Percentiles rank a stretch among this genome's conserved stretches.
Evolutionary conservation across 2,329 filamentous ascomycete species (phyloP).

Genomic region (Colletotrichum shisoi): DNA sequence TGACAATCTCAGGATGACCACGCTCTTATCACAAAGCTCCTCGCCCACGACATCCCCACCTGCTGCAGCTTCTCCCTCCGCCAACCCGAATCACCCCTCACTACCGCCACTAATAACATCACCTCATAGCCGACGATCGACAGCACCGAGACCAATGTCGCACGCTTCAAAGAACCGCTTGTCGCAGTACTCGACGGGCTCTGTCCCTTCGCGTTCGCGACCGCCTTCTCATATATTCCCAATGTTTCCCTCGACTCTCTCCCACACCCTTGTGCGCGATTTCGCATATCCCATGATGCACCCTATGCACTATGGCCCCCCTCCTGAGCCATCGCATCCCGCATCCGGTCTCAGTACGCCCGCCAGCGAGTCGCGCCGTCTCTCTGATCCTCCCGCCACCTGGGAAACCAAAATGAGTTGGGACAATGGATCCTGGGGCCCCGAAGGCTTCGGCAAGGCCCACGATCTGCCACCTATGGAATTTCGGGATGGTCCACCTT

Average conservation of each 20-base stretch:
- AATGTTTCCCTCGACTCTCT: conserved; percentile 81
- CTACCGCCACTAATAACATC: conserved; percentile 67
- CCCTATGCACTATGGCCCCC: conserved; percentile 93
- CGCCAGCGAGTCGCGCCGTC: conserved; percentile 76
- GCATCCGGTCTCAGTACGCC: conserved; percentile 85
- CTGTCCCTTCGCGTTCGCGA: conserved; percentile 74
- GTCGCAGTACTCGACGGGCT: conserved; percentile 82
- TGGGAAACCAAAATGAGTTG: conserved; percentile 76
- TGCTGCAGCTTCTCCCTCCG: conserved; percentile 54
- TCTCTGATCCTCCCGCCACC: conserved; percentile 81
- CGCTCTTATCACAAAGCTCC: conserved; percentile 66
- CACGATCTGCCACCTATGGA: conserved; percentile 79
- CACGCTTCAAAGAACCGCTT: conserved; percentile 82
- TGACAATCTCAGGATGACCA: conserved; percentile 51
- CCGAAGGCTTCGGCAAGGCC: conserved; percentile 65
- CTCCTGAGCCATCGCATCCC: conserved; percentile 73
- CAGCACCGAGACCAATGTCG: conserved; percentile 71
- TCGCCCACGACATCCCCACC: conserved; percentile 64
- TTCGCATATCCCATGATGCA: conserved; percentile 88
- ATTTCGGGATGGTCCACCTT: conserved; percentile 88
- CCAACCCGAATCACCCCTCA: conserved; percentile 62
- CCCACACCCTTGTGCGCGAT: conserved; percentile 91
- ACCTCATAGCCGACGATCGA: conserved; percentile 65
- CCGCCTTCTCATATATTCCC: conserved; percentile 84
- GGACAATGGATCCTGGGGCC: conserved; percentile 59